These are phyloP conservation scores for Penicilliopsis zonata DNA, from an alignment of 495 filamentous ascomycete genomes.

Conservation along the genomic window DNA sequence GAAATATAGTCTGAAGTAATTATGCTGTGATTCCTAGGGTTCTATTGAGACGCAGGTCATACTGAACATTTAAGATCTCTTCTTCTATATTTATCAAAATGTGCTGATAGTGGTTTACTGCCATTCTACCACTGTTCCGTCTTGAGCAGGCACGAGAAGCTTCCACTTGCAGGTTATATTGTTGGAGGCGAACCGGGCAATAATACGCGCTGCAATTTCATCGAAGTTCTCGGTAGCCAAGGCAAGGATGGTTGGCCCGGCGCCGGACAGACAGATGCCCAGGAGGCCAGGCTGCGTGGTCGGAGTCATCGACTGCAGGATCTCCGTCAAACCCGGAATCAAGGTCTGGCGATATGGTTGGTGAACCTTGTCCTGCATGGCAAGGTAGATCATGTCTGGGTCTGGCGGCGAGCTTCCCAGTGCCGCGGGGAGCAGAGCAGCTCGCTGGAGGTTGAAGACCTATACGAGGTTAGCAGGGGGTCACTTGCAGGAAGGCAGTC, in stretches of 20 bases:
- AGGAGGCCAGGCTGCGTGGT: conserved; percentile 74
- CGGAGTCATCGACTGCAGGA: conserved; percentile 76
- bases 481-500: background rate
- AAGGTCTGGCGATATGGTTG: conserved; percentile 84
- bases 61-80: no score
- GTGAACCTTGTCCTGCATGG: conserved; percentile 96
- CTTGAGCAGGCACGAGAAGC: conserved; percentile 75
- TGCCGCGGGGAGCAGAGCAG: conserved; percentile 75
- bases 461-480: conserved; percentile 12
- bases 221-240: conserved; percentile 81
- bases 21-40: no score
- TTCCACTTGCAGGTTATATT: conserved; percentile 76
- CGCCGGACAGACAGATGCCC: conserved; percentile 86
- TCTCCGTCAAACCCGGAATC: conserved; percentile 84
- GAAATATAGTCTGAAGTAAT: no score
- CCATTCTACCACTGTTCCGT: conserved; percentile 53
- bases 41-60: no score
- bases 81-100: no score
- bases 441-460: conserved; percentile 90
- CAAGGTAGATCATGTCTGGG: conserved; percentile 81
- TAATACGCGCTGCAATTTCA: conserved; percentile 66
- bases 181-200: conserved; percentile 51
- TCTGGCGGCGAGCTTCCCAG: conserved; percentile 83
- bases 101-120: conserved; percentile 9
- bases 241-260: conserved; percentile 87